Percentiles rank a stretch among this genome's conserved stretches.
Conservation (phyloP, 2,329 filamentous ascomycete species). For the Blastomyces parvus region DNA sequence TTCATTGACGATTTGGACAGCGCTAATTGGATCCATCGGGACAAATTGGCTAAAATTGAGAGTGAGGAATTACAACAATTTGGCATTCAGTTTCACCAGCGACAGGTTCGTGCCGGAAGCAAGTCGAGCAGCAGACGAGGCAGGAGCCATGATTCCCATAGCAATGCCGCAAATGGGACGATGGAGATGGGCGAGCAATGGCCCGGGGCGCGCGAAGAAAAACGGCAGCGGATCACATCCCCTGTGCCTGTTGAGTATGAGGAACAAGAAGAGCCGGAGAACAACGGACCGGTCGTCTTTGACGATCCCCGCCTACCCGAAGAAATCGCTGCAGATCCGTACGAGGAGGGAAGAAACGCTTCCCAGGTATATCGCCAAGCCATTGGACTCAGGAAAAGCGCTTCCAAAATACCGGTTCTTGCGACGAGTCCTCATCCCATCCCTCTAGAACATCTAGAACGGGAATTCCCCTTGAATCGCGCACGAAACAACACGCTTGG, state of each 20-base stretch:
- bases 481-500: slow-evolving; percentile 48
- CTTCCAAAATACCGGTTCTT: slow-evolving; percentile 78
- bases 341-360: slow-evolving; percentile 26
- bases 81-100: slow-evolving; percentile 34
- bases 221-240: slow-evolving; percentile 23
- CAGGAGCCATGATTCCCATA: slow-evolving; percentile 30
- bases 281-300: slow-evolving; percentile 27
- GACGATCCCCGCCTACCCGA: slow-evolving; percentile 64
- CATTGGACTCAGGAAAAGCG: slow-evolving; percentile 45
- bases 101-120: slow-evolving; percentile 28
- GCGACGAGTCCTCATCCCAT: slow-evolving; percentile 71
- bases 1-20: slow-evolving; percentile 22
- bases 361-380: slow-evolving; percentile 46
- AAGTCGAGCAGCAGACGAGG: slow-evolving; percentile 29
- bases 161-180: slow-evolving; percentile 23
- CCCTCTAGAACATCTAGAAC: slow-evolving; percentile 59
- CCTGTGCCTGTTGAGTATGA: slow-evolving; percentile 29
- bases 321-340: slow-evolving; percentile 55
- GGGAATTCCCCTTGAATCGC: slow-evolving; percentile 59
- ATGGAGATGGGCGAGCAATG: slow-evolving; percentile 29
- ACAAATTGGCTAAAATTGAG: slow-evolving; percentile 43
- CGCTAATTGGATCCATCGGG: slow-evolving; percentile 43
- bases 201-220: slow-evolving; percentile 27
- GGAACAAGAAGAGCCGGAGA: slow-evolving; percentile 33
- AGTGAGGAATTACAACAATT: slow-evolving; percentile 43